A percentile compares a stretch with the other conserved stretches of the same genome.
Conservation (phyloP, 83 land plant genomes). For the Picea abies region DNA sequence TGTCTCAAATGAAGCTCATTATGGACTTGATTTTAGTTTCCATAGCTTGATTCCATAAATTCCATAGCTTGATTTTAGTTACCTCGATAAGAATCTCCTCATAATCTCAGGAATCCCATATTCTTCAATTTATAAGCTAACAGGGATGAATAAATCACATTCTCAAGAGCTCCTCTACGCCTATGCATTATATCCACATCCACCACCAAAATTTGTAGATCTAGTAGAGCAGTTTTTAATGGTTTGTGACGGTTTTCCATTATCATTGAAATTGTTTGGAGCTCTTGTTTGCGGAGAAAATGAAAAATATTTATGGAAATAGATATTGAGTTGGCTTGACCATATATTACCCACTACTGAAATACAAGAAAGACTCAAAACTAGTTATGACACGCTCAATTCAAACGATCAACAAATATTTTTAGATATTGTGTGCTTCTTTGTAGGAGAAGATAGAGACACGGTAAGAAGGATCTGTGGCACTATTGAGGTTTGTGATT, state of each 20-base stretch:
- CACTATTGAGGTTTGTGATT: not conserved
- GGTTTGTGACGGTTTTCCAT: not conserved
- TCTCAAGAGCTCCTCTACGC: not conserved
- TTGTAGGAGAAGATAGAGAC: not conserved
- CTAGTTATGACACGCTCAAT: not conserved
- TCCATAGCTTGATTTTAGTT: not conserved
- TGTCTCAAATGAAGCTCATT: no score
- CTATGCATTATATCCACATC: not conserved
- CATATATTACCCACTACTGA: not conserved
- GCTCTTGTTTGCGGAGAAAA: not conserved
- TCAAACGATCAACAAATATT: not conserved
- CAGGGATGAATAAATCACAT: not conserved
- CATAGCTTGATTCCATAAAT: no score
- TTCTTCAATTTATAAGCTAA: not conserved
- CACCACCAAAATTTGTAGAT: not conserved
- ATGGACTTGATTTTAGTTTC: not conserved
- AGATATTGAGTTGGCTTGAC: not conserved
- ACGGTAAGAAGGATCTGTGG: not conserved
- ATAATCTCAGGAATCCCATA: not conserved
- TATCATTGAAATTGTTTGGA: not conserved
- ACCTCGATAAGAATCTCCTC: not conserved
- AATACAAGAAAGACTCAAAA: not conserved
- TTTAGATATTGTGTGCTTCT: constrained; percentile 1
- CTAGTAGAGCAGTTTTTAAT: not conserved
- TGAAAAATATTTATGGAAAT: not conserved